Conservation (phyloP, 1,139 yeast genomes). For the Geotrichum phurueaensis region DNA sequence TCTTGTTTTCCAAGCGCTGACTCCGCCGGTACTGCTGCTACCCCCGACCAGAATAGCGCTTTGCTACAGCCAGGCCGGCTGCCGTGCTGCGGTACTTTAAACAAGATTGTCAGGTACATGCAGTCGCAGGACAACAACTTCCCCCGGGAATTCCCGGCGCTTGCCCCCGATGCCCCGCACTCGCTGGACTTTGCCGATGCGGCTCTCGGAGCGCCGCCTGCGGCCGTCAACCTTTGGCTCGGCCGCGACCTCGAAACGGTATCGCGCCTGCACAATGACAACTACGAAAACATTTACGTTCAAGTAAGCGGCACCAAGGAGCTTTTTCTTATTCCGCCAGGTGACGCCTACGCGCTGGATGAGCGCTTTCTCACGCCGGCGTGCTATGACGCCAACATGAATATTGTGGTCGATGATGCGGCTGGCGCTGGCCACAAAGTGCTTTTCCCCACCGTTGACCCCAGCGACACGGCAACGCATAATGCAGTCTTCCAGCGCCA, state of each 20-base stretch:
- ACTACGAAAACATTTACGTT: conserved; percentile 37
- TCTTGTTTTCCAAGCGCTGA: not conserved
- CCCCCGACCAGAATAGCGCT: not conserved
- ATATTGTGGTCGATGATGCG: not conserved
- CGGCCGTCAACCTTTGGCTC: conserved; percentile 40
- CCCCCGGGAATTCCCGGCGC: conserved; percentile 26
- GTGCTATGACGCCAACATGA: conserved; percentile 5
- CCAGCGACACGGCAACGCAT: conserved; percentile 23
- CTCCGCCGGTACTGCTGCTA: not conserved
- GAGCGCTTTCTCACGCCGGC: conserved; percentile 23
- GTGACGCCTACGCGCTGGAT: conserved; percentile 30
- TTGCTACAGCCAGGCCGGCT: not conserved
- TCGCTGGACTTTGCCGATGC: conserved; percentile 27
- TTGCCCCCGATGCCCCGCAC: conserved; percentile 23
- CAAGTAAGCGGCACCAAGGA: conserved; percentile 36
- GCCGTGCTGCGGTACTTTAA: not conserved
- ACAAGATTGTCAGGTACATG: conserved; percentile 31
- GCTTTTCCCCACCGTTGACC: conserved; percentile 35
- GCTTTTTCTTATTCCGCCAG: conserved; percentile 37
- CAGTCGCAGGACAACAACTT: conserved; percentile 38
- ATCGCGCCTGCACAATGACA: conserved; percentile 38
- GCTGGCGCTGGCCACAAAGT: conserved; percentile 1
- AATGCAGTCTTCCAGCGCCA: conserved; percentile 21
- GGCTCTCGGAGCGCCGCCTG: conserved; percentile 30
- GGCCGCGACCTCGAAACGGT: conserved; percentile 32